Base-by-base conservation (phyloP, 2,329 filamentous ascomycete genomes). In the Colletotrichum sp. region DNA sequence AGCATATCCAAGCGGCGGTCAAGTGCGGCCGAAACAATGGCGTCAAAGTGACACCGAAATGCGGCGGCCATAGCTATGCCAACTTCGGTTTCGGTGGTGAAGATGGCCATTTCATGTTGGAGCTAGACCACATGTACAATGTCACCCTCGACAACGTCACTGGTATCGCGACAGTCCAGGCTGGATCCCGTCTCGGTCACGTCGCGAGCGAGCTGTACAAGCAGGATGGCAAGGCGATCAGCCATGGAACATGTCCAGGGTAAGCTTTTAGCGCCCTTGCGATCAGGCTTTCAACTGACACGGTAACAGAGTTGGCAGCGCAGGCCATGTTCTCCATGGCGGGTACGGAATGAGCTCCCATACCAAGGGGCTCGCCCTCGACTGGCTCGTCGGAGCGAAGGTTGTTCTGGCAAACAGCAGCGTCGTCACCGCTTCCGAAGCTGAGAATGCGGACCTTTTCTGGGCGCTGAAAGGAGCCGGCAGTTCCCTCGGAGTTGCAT, bases 11-110 rank as follows among this genome's bases (percentile, higher is more conserved):
- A 8, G 82, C 81, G 5, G 85, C 89, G 5, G 84, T 91, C 16
- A 80, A 81, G 57, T 91, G 88, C 72, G 89, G 88, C 2, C 79
- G 80, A 2, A 78, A 84, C 28, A 76, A 81, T 59, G 81, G 82
- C 13, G 81, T 89, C 30, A 88, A 89, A 64, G 87, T 91, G 4
- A 88, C 89, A 59, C 83, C 89, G 5, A 87, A 86, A 75, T 85
- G 86, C 48, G 90, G 90, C 15, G 90, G 90, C 0, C 90, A 91
- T 79, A 88, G 86, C 55, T 91, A 90, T 80, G 90, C 83, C 1
- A 90, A 88, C 52, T 88, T 86, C 71, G 87, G 87, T 75, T 82
- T 83, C 13, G 86, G 86, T 2, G 86, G 86, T 5, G 81, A 83
- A 27, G 82, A 87, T 76, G 85, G 86, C 1, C 83, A 84, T 15